Evolutionary conservation across 2,329 filamentous ascomycete species (phyloP).

Genomic region (Alternaria gansuensis): DNA sequence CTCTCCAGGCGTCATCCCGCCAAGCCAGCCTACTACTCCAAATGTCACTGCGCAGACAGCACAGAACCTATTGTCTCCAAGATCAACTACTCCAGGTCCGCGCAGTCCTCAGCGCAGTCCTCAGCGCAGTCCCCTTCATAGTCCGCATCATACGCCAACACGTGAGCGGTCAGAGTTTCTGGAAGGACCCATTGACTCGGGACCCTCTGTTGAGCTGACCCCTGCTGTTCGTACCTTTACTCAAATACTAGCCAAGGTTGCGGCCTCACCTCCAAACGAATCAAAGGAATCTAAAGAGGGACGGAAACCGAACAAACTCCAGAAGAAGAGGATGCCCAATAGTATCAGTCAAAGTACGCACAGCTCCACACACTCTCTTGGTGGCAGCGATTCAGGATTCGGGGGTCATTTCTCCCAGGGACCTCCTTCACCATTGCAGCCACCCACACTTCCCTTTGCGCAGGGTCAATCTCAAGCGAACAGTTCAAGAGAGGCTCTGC

Average conservation of each 20-base stretch:
- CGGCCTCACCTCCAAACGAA: slow-evolving; percentile 69
- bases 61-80: slow-evolving; percentile 33
- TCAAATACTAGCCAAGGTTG: slow-evolving; percentile 48
- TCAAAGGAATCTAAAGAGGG: slow-evolving; percentile 45
- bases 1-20: slow-evolving; percentile 53
- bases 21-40: slow-evolving; percentile 53
- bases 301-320: slow-evolving; percentile 86
- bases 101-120: slow-evolving; percentile 20
- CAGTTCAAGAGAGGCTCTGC: slow-evolving; percentile 40
- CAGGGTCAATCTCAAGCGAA: slow-evolving; percentile 39
- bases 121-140: slow-evolving; percentile 26
- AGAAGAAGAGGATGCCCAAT: slow-evolving; percentile 79
- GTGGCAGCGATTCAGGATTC: slow-evolving; percentile 43
- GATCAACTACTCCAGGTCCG: slow-evolving; percentile 22
- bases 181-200: slow-evolving; percentile 44
- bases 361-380: slow-evolving; percentile 84
- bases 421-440: slow-evolving; percentile 47
- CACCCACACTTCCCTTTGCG: slow-evolving; percentile 42
- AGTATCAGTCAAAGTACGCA: slow-evolving; percentile 86
- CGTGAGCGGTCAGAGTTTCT: slow-evolving; percentile 48
- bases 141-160: slow-evolving; percentile 41
- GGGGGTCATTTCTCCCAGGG: slow-evolving; percentile 25
- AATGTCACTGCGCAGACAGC: slow-evolving; percentile 30
- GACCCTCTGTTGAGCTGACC: slow-evolving; percentile 33
- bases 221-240: slow-evolving; percentile 50